These are phyloP conservation scores for Leccinum fuscescens DNA, from an alignment of 1,284 basidiomycete genomes.

Conservation along the genomic window DNA sequence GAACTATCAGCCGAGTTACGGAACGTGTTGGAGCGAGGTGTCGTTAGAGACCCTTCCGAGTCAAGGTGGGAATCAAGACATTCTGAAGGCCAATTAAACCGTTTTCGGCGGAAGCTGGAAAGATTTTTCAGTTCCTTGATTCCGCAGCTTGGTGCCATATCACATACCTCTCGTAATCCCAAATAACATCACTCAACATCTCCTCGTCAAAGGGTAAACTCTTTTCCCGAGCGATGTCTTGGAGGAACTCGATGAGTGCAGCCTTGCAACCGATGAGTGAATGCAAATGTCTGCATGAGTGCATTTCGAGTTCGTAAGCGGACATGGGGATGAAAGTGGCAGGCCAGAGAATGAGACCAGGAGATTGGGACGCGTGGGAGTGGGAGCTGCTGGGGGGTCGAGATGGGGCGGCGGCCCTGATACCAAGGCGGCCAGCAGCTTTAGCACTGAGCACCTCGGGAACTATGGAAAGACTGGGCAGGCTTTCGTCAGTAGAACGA, in stretches of 20 bases:
- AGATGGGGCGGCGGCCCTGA: constrained; percentile 19
- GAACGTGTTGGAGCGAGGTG: constrained; percentile 25
- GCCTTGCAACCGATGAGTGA: constrained; percentile 57
- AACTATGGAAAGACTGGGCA: constrained; percentile 15
- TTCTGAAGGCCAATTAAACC: constrained; percentile 55
- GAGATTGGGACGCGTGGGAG: constrained; percentile 38
- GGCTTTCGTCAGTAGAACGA: constrained; percentile 29
- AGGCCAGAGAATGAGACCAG: constrained; percentile 55
- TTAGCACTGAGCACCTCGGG: constrained; percentile 40
- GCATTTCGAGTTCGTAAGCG: constrained; percentile 64
- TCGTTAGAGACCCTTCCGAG: constrained; percentile 13
- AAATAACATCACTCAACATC: constrained; percentile 53
- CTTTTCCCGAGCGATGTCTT: constrained; percentile 36
- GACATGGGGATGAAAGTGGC: constrained; percentile 56
- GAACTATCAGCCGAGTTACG: constrained; percentile 18
- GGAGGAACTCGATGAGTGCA: constrained; percentile 53
- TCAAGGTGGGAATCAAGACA: constrained; percentile 19
- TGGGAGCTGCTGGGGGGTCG: constrained; percentile 1
- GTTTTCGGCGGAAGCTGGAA: constrained; percentile 56
- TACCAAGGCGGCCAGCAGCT: constrained; percentile 43
- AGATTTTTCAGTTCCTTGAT: constrained; percentile 4
- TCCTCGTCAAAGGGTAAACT: constrained; percentile 34
- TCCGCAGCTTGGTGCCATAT: not conserved
- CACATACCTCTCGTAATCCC: constrained; percentile 68
- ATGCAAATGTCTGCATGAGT: constrained; percentile 64